Base-by-base conservation (phyloP, 177 flowering plant species). In the Vitis hybrid region DNA sequence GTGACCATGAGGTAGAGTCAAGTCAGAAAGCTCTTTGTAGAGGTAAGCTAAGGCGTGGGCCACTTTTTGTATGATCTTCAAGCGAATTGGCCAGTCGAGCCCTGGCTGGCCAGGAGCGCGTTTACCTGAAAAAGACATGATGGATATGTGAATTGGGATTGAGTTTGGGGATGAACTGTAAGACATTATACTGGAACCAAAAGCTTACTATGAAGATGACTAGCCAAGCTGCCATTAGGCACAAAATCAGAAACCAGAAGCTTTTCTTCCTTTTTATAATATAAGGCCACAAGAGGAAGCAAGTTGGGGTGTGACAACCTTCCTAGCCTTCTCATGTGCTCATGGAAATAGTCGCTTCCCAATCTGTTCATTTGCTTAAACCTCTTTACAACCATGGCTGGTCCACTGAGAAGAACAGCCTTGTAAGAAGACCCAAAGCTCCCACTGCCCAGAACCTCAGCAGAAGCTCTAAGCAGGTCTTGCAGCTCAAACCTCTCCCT, bases 371-470 rank as follows among this genome's bases (percentile, higher is more conserved):
- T 85, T 1, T 74, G 77, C 73, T 80, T 82, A 52, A 83, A 83
- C 77, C 92, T 81, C 85, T 86, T 88, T 54, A 88, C 92, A 3
- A 86, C 88, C 72, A 88, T 15, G 2, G 81, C 74, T 0, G 68
- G 65, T 9, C 87, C 86, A 26, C 58, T 66, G 50, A 57, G 34
- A 7, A 88, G 54, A 12, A 62, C 74, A 7, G 88, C 86, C 74
- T 86, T 88, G 66, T 85, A 88, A 2, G 90, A 79, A 2, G 92
- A 83, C 20, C 88, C 92, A 13, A 88, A 82, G 39, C 75, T 78
- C 2, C 92, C 88, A 54, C 85, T 83, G 22, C 90, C 90, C 67
- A 88, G 70, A 8, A 83, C 90, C 51, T 86, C 86, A 5, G 90
- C 92, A 0, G 90, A 78, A 19, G 88, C 86, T 39, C 80, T 75